Evolutionary conservation across 176 grass and related monocot genomes (phyloP), one percentile per base, ranked within the genome.

Genomic region (Triticum urartu): DNA sequence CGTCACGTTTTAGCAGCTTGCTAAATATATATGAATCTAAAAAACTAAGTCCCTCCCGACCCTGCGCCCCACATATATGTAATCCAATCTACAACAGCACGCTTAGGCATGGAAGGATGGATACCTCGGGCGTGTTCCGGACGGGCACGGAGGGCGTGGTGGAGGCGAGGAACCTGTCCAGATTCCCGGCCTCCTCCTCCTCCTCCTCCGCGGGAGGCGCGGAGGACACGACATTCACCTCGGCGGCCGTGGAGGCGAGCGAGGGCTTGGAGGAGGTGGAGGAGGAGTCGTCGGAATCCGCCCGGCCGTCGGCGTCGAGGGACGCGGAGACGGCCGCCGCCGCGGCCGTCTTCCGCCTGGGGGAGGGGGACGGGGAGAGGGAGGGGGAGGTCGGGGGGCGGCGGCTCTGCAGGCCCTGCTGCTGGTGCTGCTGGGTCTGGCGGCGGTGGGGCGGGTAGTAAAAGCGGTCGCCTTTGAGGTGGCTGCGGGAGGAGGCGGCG

Each of bases 101-200:
- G 83, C 14, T 6, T 34, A 28, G 52, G 24, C 15, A 42, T 11
- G 5, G 26, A 52, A 7, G 20, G 56, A 58, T 8, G 54, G 54
- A 82, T 90, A 95, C 96, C 94, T 94, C 92, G 56, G 90, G 70
- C 28, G 87, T 74, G 90, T 83, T 87, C 9, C 85, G 90, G 24
- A 73, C 88, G 3, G 83, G 90, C 12, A 98, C 92, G 2, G 86
- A 89, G 1, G 96, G 96, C 22, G 91, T 98, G 1, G 92, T 98
- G 36, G 90, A 90, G 63, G 91, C 42, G 35, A 98, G 87, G 84
- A 98, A 94, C 63, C 92, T 87, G 84, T 98, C 88, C 8, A 98
- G 79, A 89, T 98, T 98, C 84, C 86, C 93, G 68, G 77, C 76
- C 50, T 91, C 85, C 26, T 77, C 81, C 28, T 12, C 52, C 50